Evolutionary conservation across 805 yeast species (phyloP), one percentile per base, ranked within the genome.

Genomic region (Metschnikowia orientalis): DNA sequence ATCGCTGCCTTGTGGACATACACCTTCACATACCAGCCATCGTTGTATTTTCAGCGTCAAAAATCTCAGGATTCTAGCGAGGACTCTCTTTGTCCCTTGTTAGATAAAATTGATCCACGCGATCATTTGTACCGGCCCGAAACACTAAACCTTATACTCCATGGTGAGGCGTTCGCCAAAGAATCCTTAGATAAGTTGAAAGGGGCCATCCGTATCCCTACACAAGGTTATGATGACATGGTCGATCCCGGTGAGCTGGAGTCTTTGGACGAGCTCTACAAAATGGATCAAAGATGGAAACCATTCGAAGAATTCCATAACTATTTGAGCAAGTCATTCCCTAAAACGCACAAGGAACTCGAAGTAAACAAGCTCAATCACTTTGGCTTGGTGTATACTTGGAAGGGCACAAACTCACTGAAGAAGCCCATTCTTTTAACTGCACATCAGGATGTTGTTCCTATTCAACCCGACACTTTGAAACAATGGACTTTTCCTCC

Each of bases 401-500:
- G 84, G 73, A 50, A 67, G 38, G 92, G 94, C 4, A 28, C 58
- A 4, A 53, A 72, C 4, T 49, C 71, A 29, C 10, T 11, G 1
- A 87, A 82, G 10, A 78, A 80, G 52, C 94, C 95, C 9, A 45
- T 79, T 17, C 50, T 85, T 56, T 61, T 83, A 31, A 74, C 81
- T 48, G 89, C 90, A 1, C 95, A 85, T 53, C 81, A 75, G 54
- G 94, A 84, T 49, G 85, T 80, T 4, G 95, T 85, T 15, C 94
- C 95, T 1, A 81, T 82, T 7, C 82, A 77, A 45, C 53, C 56
- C 9, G 72, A 69, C 18, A 76, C 87, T 0, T 55, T 67, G 32
- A 56, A 51, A 17, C 63, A 73, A 35, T 85, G 94, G 94, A 59
- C 60, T 1, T 65, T 75, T 50, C 79, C 78, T 8, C 94, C 95